phyloP scores from a whole-genome alignment of 768 basidiomycete genomes.

The Pleurotus salmoneostramineus region DNA sequence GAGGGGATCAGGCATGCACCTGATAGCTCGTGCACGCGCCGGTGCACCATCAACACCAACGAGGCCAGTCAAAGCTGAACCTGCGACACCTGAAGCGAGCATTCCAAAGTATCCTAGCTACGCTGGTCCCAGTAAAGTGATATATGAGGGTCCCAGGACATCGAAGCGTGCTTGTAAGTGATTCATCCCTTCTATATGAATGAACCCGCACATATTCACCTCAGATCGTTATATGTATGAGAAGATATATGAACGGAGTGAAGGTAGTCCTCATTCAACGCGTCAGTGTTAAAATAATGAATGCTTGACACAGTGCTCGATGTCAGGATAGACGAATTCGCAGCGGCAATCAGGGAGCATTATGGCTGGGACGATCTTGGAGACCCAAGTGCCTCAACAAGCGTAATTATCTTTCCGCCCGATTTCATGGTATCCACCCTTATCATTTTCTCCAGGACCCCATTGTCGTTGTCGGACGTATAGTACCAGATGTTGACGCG shows the following conservation, averaged over 20 bases:
- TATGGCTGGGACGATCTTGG: conserved; percentile 74
- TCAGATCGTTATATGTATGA: conserved; percentile 94
- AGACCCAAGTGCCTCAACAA: conserved; percentile 54
- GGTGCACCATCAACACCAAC: conserved; percentile 10
- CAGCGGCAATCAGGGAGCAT: conserved; percentile 63
- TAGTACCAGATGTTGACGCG: conserved; percentile 65
- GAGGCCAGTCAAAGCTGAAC: conserved; percentile 12
- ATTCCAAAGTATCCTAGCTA: conserved; percentile 12
- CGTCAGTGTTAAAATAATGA: not conserved
- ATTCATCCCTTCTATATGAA: not conserved
- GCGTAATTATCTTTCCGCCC: conserved; percentile 20
- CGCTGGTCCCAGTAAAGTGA: conserved; percentile 23
- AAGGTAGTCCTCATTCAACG: conserved; percentile 41
- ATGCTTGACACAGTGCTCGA: conserved; percentile 59
- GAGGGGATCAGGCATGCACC: conserved; percentile 1
- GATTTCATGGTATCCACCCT: conserved; percentile 11
- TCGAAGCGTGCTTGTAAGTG: conserved; percentile 56
- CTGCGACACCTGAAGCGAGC: conserved; percentile 33
- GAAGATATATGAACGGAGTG: conserved; percentile 78
- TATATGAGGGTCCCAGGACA: conserved; percentile 35
- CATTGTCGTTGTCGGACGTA: conserved; percentile 68
- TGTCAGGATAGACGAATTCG: conserved; percentile 82
- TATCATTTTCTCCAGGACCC: conserved; percentile 41
- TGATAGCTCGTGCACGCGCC: conserved; percentile 18
- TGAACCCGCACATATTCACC: not conserved